Conservation (phyloP, 208 protist genomes). For the Trypanosoma congolense region DNA sequence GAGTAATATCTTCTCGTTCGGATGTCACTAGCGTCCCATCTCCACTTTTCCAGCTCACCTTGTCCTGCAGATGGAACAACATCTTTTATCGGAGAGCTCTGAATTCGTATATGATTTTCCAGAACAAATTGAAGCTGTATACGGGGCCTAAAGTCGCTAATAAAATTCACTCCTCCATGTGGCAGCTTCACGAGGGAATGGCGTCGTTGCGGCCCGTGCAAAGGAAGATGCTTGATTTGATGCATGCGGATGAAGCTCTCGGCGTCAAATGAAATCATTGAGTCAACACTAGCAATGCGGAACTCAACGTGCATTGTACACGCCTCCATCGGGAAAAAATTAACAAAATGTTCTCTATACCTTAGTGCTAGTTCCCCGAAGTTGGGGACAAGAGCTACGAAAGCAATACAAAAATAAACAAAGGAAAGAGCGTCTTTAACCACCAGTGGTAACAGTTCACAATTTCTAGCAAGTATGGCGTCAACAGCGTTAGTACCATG, state of each 20-base stretch:
- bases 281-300: conserved; percentile 44
- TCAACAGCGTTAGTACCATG: no score
- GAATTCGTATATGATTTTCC: conserved; percentile 61
- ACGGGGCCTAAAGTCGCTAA: conserved; percentile 20
- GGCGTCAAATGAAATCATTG: conserved; percentile 54
- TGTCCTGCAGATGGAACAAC: conserved; percentile 34
- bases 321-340: background rate
- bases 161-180: background rate
- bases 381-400: background rate
- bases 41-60: conserved; percentile 43
- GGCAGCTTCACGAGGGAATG: conserved; percentile 5
- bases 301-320: conserved; percentile 78
- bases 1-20: conserved; percentile 55
- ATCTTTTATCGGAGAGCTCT: conserved; percentile 38
- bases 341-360: background rate
- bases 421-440: no score
- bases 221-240: conserved; percentile 33
- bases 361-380: conserved; percentile 3
- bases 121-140: conserved; percentile 71
- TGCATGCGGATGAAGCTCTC: conserved; percentile 79
- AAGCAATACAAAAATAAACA: no score
- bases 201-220: background rate
- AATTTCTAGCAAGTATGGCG: no score
- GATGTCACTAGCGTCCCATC: conserved; percentile 63
- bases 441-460: no score